Conservation (phyloP, 225 moss, liverwort and hornwort genomes). For the Marchantia paleacea region DNA sequence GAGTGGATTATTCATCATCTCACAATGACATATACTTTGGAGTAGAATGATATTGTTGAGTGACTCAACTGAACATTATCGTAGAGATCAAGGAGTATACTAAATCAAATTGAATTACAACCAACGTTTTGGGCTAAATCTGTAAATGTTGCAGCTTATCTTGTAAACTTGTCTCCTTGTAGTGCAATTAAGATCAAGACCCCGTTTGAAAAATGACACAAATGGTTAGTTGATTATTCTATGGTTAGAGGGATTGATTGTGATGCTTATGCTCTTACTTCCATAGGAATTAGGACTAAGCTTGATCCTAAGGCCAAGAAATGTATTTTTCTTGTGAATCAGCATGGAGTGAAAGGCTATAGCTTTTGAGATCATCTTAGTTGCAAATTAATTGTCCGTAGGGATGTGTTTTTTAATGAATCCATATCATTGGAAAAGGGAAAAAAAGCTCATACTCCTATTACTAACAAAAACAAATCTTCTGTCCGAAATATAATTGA, state of each 20-base stretch:
- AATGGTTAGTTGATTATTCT: neutral
- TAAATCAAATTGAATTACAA: neutral
- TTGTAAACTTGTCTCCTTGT: slow-evolving; percentile 2
- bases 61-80: neutral
- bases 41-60: slow-evolving; percentile 12
- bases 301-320: neutral
- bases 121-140: neutral
- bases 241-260: neutral
- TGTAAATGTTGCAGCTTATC: slow-evolving; percentile 11
- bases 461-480: too few relatives aligned
- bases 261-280: neutral
- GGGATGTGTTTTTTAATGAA: slow-evolving; percentile 14
- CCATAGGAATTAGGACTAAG: neutral
- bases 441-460: neutral
- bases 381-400: neutral
- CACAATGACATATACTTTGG: neutral
- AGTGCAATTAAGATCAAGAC: neutral
- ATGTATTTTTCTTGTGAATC: slow-evolving; percentile 11
- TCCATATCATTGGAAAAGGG: neutral
- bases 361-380: neutral
- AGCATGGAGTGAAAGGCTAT: neutral
- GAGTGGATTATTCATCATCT: slow-evolving; percentile 2
- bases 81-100: slow-evolving; percentile 1
- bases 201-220: slow-evolving; percentile 2
- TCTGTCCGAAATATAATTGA: too few relatives aligned